These are phyloP conservation scores for Solanum medicagineum DNA, from an alignment of 257 asterid species.

Conservation along the genomic window DNA sequence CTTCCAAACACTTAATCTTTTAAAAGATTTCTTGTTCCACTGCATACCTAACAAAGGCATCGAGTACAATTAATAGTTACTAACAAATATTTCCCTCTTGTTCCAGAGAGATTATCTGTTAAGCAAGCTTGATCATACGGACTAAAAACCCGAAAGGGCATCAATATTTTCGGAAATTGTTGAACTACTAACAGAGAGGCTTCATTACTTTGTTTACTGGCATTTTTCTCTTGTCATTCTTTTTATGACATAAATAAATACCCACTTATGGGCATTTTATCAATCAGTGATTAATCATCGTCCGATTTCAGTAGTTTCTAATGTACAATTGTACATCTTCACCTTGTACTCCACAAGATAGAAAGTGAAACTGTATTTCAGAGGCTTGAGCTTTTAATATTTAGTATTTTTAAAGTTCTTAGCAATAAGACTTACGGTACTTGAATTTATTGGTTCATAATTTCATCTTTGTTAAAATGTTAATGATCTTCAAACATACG, in stretches of 20 bases:
- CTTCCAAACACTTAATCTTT: too few species aligned
- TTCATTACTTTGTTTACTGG: not conserved
- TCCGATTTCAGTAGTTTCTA: not conserved
- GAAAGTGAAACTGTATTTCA: not conserved
- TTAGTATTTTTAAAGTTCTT: not conserved
- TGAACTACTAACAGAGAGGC: not conserved
- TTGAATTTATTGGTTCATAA: not conserved
- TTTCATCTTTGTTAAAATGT: too few species aligned
- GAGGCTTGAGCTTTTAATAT: not conserved
- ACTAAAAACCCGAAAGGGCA: not conserved
- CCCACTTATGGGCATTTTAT: not conserved
- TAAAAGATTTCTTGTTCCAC: not conserved
- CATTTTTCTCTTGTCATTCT: not conserved
- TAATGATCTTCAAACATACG: too few species aligned
- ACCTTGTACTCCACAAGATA: not conserved
- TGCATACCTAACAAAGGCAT: not conserved
- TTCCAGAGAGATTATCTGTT: constrained; percentile 64
- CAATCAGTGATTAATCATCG: not conserved
- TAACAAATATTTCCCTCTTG: not conserved
- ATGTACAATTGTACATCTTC: not conserved
- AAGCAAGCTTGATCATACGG: constrained; percentile 18
- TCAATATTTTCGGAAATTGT: not conserved
- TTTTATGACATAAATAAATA: not conserved
- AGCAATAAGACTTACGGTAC: not conserved
- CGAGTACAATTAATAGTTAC: not conserved